Evolutionary conservation across 2,329 filamentous ascomycete genomes (phyloP), one percentile per base, ranked within the genome.

Genomic region (Colletotrichum sojae): DNA sequence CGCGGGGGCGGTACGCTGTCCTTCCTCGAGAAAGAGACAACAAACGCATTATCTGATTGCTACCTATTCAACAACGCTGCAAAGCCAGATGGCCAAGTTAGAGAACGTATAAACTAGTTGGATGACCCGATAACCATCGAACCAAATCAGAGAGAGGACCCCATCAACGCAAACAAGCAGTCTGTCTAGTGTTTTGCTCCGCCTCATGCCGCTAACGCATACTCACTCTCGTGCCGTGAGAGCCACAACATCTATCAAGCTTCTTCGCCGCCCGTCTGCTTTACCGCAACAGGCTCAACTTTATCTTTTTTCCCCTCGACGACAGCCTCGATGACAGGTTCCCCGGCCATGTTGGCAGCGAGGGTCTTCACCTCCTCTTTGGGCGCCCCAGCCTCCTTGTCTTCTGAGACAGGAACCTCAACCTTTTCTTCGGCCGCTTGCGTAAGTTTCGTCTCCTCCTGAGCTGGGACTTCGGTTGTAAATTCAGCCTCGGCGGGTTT

Each of bases 271-370:
- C 63, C 70, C 20, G 56, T 67, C 45, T 83, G 80, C 57, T 80
- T 74, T 6, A 79, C 78, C 25, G 76, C 75, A 40, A 79, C 74
- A 13, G 81, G 79, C 69, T 83, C 75, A 56, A 82, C 72, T 64
- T 75, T 78, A 36, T 76, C 77, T 57, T 78, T 75, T 49, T 77
- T 76, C 72, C 81, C 78, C 60, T 79, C 73, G 13, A 84, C 70
- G 25, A 76, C 76, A 3, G 81, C 79, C 67, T 81, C 78, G 10
- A 83, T 71, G n/a, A 85, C 76, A 39, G 79, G 78, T 74, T 84
- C 83, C 2, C 83, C 83, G 6, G 83, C 83, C 58, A 76, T 81
- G 70, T 85, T 83, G 12, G 79, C 75, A 25, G 76, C 81, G 18
- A 83, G 74, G 0, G 81, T 80, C 75, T 83, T 80, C 20, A 71